Conservation (phyloP, 768 basidiomycete genomes). For the Lactarius vividus region DNA sequence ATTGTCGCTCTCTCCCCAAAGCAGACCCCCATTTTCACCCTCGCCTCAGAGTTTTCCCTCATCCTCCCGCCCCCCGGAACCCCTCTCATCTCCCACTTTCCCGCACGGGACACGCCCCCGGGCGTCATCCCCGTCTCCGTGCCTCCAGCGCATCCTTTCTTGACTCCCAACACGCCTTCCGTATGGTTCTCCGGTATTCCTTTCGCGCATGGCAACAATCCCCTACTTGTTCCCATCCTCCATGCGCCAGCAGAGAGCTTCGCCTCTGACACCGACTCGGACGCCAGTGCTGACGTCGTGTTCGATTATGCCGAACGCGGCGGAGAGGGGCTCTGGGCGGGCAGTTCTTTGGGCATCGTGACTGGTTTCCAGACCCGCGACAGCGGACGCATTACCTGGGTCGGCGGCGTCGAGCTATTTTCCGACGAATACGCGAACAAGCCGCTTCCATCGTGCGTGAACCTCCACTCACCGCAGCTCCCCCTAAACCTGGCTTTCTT, state of each 20-base stretch:
- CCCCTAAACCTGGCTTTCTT: constrained; percentile 11
- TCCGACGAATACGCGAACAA: constrained; percentile 71
- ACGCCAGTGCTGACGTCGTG: constrained; percentile 56
- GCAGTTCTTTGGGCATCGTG: constrained; percentile 71
- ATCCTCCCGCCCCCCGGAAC: constrained; percentile 83
- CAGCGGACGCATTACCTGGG: constrained; percentile 75
- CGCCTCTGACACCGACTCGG: constrained; percentile 61
- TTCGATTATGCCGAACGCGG: constrained; percentile 71
- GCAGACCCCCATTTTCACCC: constrained; percentile 67
- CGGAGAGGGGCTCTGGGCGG: constrained; percentile 82
- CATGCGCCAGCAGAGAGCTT: constrained; percentile 74
- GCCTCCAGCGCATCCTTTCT: constrained; percentile 41
- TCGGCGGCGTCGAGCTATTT: constrained; percentile 79
- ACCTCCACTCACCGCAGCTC: neutral
- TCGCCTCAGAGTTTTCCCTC: constrained; percentile 90
- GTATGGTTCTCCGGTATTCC: constrained; percentile 78
- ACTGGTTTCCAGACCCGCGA: constrained; percentile 85
- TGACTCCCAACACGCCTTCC: constrained; percentile 50
- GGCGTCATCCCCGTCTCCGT: constrained; percentile 65
- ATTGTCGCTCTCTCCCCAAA: constrained; percentile 78
- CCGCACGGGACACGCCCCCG: constrained; percentile 60
- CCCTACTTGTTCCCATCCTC: constrained; percentile 79
- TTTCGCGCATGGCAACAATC: constrained; percentile 65
- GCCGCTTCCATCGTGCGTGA: constrained; percentile 54
- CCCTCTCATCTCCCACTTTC: constrained; percentile 84